Evolutionary conservation across 768 basidiomycete species (phyloP).

Genomic region (Mycena latifolia): DNA sequence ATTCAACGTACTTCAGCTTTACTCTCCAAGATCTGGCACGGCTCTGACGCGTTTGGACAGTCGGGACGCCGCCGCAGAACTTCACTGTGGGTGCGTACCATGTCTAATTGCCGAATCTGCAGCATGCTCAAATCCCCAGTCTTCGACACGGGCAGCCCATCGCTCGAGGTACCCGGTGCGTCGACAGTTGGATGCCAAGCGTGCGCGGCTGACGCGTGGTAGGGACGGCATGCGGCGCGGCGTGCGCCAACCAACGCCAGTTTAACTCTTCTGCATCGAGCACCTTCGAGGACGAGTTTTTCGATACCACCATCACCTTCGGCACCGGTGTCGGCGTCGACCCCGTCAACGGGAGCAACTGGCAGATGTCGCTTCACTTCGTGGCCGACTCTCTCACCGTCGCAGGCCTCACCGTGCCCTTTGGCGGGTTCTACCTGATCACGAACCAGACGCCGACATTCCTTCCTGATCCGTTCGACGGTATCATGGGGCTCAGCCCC

Average conservation of each 20-base stretch:
- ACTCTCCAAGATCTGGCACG: too few relatives aligned
- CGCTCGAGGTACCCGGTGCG: conserved; percentile 15
- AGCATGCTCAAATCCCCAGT: neutral
- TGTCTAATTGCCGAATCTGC: neutral
- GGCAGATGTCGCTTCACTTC: conserved; percentile 39
- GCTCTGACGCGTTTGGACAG: conserved; percentile 4
- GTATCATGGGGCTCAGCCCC: conserved; percentile 43
- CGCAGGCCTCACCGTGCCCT: conserved; percentile 39
- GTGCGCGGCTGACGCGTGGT: neutral
- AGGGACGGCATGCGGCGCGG: conserved; percentile 20
- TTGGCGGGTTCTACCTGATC: conserved; percentile 47
- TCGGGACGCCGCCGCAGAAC: conserved; percentile 38
- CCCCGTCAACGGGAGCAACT: conserved; percentile 44
- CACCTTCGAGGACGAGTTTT: conserved; percentile 22
- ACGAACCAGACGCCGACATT: conserved; percentile 45
- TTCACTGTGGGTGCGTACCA: conserved; percentile 35
- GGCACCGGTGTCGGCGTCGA: conserved; percentile 42
- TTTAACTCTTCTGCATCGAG: conserved; percentile 26
- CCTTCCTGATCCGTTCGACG: conserved; percentile 22
- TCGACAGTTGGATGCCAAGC: neutral
- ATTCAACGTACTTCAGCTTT: conserved; percentile 4
- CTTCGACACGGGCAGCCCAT: conserved; percentile 14
- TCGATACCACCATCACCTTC: conserved; percentile 13
- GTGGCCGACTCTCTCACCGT: conserved; percentile 48
- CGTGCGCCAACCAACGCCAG: conserved; percentile 29